These are phyloP conservation scores for Amanita thiersii DNA, from an alignment of 768 basidiomycete species.

Conservation along the genomic window DNA sequence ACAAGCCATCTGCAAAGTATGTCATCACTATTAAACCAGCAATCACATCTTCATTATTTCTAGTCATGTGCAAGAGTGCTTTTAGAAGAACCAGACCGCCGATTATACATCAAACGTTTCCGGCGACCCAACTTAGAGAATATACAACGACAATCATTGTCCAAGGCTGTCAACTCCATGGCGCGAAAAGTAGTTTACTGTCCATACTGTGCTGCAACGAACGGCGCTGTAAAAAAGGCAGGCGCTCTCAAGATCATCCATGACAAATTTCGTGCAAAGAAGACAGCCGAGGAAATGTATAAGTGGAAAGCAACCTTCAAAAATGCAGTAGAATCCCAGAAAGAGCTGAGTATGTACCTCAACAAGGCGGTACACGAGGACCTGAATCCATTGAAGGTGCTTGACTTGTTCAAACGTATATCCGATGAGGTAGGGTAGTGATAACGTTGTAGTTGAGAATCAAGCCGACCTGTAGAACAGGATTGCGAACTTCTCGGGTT, in stretches of 20 bases:
- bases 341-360: constrained; percentile 77
- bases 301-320: constrained; percentile 79
- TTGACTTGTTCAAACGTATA: constrained; percentile 88
- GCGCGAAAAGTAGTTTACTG: constrained; percentile 91
- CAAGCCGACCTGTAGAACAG: constrained; percentile 31
- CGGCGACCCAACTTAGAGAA: constrained; percentile 88
- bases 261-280: constrained; percentile 94
- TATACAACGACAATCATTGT: constrained; percentile 73
- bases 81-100: constrained; percentile 80
- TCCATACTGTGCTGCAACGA: constrained; percentile 87
- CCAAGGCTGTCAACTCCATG: constrained; percentile 77
- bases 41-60: not conserved
- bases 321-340: constrained; percentile 77
- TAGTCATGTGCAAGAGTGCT: constrained; percentile 90
- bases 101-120: constrained; percentile 82
- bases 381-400: constrained; percentile 86
- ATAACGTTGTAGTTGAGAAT: not conserved
- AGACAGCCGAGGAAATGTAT: constrained; percentile 83
- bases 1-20: constrained; percentile 95
- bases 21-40: constrained; percentile 11
- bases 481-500: constrained; percentile 94
- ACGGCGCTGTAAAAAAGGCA: constrained; percentile 94
- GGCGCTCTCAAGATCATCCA: constrained; percentile 95
- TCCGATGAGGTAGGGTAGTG: constrained; percentile 67
- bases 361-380: constrained; percentile 89